These are phyloP conservation scores for Kodamaea derodonti DNA, from an alignment of 1,139 yeast species.

Conservation along the genomic window DNA sequence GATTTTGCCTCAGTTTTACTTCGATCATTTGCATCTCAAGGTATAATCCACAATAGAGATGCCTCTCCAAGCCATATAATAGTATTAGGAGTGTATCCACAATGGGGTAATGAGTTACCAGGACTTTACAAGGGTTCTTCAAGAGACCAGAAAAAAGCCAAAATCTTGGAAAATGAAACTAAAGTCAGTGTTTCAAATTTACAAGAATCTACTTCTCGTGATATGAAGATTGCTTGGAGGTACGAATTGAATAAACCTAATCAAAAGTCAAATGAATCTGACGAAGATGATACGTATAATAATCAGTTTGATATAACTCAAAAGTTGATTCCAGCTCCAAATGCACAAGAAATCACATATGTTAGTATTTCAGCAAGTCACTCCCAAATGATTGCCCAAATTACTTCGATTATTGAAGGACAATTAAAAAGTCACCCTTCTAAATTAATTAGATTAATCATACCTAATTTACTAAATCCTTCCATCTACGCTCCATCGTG, in stretches of 20 bases:
- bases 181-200: slow-evolving; percentile 68
- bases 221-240: slow-evolving; percentile 85
- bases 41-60: slow-evolving; percentile 63
- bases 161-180: slow-evolving; percentile 54
- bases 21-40: slow-evolving; percentile 75
- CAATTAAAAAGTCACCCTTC: slow-evolving; percentile 28
- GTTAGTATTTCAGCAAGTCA: slow-evolving; percentile 35
- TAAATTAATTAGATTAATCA: slow-evolving; percentile 58
- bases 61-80: slow-evolving; percentile 55
- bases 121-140: slow-evolving; percentile 73
- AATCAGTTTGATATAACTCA: slow-evolving; percentile 77
- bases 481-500: slow-evolving; percentile 60
- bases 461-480: slow-evolving; percentile 81
- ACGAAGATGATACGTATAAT: slow-evolving; percentile 44
- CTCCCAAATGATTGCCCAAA: slow-evolving; percentile 31
- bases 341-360: slow-evolving; percentile 54
- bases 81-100: slow-evolving; percentile 57
- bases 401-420: slow-evolving; percentile 38
- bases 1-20: slow-evolving; percentile 78
- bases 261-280: slow-evolving; percentile 11
- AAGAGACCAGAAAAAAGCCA: slow-evolving; percentile 61
- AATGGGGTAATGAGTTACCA: slow-evolving; percentile 74
- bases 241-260: slow-evolving; percentile 55
- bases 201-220: slow-evolving; percentile 28
- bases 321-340: slow-evolving; percentile 63